Evolutionary conservation across 192 early-diverging fungal species (phyloP).

Genomic region (Linnemannia hyalina): DNA sequence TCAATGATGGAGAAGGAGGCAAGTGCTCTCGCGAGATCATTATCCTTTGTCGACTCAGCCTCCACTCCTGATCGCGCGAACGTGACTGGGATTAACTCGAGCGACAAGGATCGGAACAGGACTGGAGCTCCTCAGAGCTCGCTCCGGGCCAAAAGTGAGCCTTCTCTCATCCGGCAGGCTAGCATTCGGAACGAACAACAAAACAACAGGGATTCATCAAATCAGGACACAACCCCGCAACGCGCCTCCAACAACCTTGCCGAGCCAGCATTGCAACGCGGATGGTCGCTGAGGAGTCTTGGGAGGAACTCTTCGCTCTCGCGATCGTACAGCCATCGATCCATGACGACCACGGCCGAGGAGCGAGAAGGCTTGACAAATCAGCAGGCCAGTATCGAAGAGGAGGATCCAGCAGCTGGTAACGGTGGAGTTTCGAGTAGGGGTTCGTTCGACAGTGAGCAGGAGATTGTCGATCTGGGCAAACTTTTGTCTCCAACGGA

Average conservation of each 20-base stretch:
- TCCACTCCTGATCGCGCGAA: slow-evolving; percentile 1
- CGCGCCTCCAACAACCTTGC: background rate
- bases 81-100: background rate
- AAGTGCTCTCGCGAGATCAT: background rate
- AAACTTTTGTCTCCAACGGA: slow-evolving; percentile 20
- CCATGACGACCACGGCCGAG: slow-evolving; percentile 14
- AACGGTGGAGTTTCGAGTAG: background rate
- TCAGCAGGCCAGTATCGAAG: background rate
- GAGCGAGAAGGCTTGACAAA: slow-evolving; percentile 32
- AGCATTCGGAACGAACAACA: background rate
- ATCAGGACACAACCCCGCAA: background rate
- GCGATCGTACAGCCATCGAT: slow-evolving; percentile 5
- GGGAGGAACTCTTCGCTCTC: slow-evolving; percentile 16
- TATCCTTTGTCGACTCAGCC: background rate
- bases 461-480: slow-evolving; percentile 27
- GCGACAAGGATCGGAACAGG: background rate
- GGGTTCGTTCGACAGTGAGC: slow-evolving; percentile 17
- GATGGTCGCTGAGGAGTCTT: slow-evolving; percentile 40
- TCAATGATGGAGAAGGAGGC: background rate
- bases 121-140: background rate
- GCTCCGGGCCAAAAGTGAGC: background rate
- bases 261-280: slow-evolving; percentile 8
- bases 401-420: background rate
- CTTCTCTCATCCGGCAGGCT: background rate
- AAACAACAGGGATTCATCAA: background rate